Conservation (phyloP, 129 eudicot species). For the Flaveria bidentis region DNA sequence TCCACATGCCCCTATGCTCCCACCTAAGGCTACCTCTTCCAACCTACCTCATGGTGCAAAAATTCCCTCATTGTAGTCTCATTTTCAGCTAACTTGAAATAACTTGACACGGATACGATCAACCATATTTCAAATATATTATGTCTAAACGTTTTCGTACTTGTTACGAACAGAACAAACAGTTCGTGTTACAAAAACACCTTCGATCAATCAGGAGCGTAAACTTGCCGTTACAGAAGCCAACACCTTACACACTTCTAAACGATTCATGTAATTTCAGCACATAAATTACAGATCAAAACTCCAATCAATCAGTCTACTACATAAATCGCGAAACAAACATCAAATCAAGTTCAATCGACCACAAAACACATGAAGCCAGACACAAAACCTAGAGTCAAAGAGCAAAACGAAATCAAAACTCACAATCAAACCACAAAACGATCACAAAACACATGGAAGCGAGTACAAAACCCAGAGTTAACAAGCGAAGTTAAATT, state of each 20-base stretch:
- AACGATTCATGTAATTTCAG: neutral
- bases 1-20: constrained; percentile 12
- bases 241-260: neutral
- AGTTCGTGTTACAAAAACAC: neutral
- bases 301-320: constrained; percentile 13
- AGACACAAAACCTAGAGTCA: constrained; percentile 5
- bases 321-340: neutral
- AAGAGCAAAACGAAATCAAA: neutral
- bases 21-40: constrained; percentile 20
- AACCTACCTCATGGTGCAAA: constrained; percentile 16
- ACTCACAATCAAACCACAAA: neutral
- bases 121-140: constrained; percentile 7
- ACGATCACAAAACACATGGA: constrained; percentile 13
- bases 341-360: constrained; percentile 10
- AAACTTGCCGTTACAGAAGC: neutral
- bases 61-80: neutral
- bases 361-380: constrained; percentile 6
- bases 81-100: neutral
- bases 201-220: constrained; percentile 13
- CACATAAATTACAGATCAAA: constrained; percentile 24
- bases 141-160: neutral
- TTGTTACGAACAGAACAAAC: constrained; percentile 3
- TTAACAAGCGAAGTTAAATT: constrained; percentile 14
- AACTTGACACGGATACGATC: constrained; percentile 3
- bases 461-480: constrained; percentile 1